phyloP scores from a whole-genome alignment of 202 grass and related monocot genomes.

The Zoysia matrella region DNA sequence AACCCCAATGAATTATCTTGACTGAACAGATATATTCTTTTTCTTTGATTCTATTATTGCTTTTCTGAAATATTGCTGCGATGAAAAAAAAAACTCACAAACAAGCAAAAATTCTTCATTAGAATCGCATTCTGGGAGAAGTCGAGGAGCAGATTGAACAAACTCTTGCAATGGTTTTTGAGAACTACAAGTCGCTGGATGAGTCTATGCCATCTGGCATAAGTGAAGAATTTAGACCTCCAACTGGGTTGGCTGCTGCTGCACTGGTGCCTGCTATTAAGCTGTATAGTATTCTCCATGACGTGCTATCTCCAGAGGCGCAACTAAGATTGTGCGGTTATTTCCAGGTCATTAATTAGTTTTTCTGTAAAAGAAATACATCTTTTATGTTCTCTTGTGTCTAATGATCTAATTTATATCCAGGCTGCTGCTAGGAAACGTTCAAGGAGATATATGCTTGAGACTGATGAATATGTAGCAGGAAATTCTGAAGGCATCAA shows the following conservation, averaged over 20 bases:
- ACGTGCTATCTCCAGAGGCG: no score
- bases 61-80: conserved; percentile 8
- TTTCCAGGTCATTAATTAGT: conserved; percentile 77
- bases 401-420: conserved; percentile 33
- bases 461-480: no score
- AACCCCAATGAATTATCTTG: conserved; percentile 24
- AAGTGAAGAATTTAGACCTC: no score
- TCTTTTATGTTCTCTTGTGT: conserved; percentile 23
- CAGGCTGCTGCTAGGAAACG: conserved; percentile 95
- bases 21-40: conserved; percentile 23
- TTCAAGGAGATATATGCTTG: conserved; percentile 80
- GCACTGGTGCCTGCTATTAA: no score
- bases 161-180: no score
- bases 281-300: no score
- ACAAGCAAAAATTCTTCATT: conserved; percentile 39
- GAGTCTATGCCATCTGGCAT: no score
- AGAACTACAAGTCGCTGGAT: no score
- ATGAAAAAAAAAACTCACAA: conserved; percentile 25
- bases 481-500: no score
- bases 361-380: conserved; percentile 1
- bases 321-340: conserved; percentile 98
- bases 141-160: no score
- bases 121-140: conserved; percentile 95
- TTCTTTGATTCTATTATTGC: conserved; percentile 10
- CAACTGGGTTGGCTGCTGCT: no score